Evolutionary conservation across 768 basidiomycete species (phyloP), one percentile per base, ranked within the genome.

Genomic region (Pholiota microspora): DNA sequence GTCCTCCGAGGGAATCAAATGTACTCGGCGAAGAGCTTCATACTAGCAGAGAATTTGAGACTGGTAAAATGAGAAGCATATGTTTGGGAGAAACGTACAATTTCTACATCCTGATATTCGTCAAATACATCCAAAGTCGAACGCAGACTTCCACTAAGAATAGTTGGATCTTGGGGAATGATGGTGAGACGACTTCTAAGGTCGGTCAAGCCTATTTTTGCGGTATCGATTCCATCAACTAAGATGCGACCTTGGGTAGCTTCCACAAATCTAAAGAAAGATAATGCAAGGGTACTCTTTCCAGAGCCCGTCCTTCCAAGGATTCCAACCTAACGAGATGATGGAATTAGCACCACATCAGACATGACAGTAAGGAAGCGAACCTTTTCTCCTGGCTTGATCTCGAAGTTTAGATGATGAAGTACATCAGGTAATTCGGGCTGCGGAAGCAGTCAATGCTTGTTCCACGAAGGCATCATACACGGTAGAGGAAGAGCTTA

Each of bases 381-480:
- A 35, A 89, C 69, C 77, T 94, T 93, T 71, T 92, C 88, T 5
- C 86, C 84, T 0, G 90, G 83, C 3, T 72, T 70, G 25, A 95
- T 76, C 13, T 82, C 78, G 65, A 95, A 94, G 59, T 76, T 88
- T 21, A 97, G 68, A 34, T 80, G 72, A 65, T 95, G 94, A 13
- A 97, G 73, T 0, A 96, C 93, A 62, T 90, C 76, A 2, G 94
- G 94, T 12, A 96, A 77, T 21, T 94, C 90, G 42, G 92, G 91
- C 89, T 93, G 52, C 24, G 16, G 10, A 44, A 21, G n/a, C 2
- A 44, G 27, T 36, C 32, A 24, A 29, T 24, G 5, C 28, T 15
- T 28, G 8, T n/a, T n/a, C n/a, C n/a, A 28, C 2, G 18, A 35
- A 36, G 13, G 24, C n/a, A 8, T 31, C 16, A 28, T 24, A 18